Percentiles rank a stretch among this genome's conserved stretches.
These are phyloP conservation scores for Earliella scabrosa DNA, from an alignment of 1,284 basidiomycete species.

Conservation along the genomic window DNA sequence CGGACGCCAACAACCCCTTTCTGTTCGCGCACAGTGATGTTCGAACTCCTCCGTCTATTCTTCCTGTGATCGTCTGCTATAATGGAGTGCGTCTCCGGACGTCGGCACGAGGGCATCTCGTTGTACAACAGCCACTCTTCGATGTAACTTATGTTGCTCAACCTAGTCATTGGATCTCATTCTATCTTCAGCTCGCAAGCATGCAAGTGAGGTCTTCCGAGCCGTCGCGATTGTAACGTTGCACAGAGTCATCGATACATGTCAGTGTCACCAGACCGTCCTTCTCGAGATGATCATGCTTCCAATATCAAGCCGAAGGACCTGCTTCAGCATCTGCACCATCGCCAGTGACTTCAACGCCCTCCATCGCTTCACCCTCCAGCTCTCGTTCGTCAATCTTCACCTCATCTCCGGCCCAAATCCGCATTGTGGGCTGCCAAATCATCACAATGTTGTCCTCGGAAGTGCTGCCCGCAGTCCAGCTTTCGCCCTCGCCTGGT, in stretches of 20 bases:
- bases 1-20: conserved; percentile 2
- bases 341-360: conserved; percentile 52
- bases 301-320: conserved; percentile 9
- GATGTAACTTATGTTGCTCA: conserved; percentile 24
- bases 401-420: conserved; percentile 85
- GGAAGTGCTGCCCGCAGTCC: conserved; percentile 79
- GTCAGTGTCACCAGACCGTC: background rate
- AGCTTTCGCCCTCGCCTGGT: conserved; percentile 73
- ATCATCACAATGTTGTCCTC: conserved; percentile 90
- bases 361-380: conserved; percentile 78
- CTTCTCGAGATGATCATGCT: background rate
- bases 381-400: conserved; percentile 79
- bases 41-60: conserved; percentile 67
- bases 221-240: background rate
- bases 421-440: conserved; percentile 87
- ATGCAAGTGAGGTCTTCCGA: conserved; percentile 32
- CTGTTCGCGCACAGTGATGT: conserved; percentile 55
- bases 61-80: conserved; percentile 55
- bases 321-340: conserved; percentile 13
- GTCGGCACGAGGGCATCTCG: conserved; percentile 19
- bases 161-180: conserved; percentile 11
- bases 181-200: background rate
- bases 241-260: background rate
- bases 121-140: conserved; percentile 26
- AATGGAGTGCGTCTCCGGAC: conserved; percentile 2